phyloP scores from a whole-genome alignment of 768 basidiomycete species.

The Boletus pseudo-olivaceus region DNA sequence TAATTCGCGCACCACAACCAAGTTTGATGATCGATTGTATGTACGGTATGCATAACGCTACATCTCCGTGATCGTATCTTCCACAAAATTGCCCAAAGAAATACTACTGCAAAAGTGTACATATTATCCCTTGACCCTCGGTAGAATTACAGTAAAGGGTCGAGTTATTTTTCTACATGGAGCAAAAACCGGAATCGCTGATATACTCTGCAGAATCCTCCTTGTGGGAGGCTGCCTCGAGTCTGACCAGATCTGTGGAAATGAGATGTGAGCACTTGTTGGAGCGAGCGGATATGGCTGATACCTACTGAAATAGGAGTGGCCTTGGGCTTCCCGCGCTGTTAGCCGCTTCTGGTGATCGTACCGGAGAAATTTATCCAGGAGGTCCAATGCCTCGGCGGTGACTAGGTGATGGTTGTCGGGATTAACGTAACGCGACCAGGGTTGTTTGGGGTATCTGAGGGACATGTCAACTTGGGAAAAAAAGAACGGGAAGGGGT shows the following conservation, averaged over 20 bases:
- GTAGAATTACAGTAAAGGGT: not conserved
- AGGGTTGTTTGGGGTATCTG: conserved; percentile 62
- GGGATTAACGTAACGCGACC: conserved; percentile 56
- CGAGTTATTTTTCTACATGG: conserved; percentile 24
- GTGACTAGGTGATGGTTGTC: conserved; percentile 59
- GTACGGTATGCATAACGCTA: conserved; percentile 10
- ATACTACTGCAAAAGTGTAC: conserved; percentile 1
- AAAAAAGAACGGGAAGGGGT: not conserved
- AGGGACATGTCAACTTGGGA: not conserved
- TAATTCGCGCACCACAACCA: conserved; percentile 12
- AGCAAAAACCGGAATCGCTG: conserved; percentile 50
- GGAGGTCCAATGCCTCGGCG: conserved; percentile 60
- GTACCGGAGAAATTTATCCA: conserved; percentile 64
- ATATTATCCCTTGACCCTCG: conserved; percentile 3
- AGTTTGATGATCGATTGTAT: conserved; percentile 11
- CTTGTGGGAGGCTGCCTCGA: conserved; percentile 44
- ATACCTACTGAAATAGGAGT: conserved; percentile 60
- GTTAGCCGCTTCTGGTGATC: conserved; percentile 69
- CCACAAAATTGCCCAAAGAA: conserved; percentile 10
- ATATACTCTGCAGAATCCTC: conserved; percentile 39
- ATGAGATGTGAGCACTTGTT: conserved; percentile 20
- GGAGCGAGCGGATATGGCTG: conserved; percentile 21
- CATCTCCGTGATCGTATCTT: conserved; percentile 13
- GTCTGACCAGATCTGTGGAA: conserved; percentile 43
- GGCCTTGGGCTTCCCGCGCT: conserved; percentile 62